Conservation (phyloP, 1,139 yeast genomes). For the Sugiyamaella pinicola region DNA sequence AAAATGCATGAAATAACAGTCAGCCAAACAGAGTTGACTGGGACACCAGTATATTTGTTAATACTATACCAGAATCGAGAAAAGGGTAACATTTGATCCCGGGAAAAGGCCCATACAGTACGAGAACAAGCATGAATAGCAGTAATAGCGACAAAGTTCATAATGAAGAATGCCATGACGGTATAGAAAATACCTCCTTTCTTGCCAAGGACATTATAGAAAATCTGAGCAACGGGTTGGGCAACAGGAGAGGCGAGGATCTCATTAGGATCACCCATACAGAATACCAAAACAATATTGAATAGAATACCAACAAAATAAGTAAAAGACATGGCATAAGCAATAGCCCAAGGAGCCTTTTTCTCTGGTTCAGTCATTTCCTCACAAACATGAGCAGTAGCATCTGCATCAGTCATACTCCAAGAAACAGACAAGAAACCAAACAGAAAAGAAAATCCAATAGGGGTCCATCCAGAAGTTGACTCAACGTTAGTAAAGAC, state of each 20-base stretch:
- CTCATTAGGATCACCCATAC: slow-evolving; percentile 55
- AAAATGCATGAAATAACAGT: slow-evolving; percentile 60
- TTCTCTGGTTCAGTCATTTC: slow-evolving; percentile 66
- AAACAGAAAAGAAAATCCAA: slow-evolving; percentile 61
- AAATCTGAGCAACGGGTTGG: slow-evolving; percentile 65
- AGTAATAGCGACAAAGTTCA: slow-evolving; percentile 54
- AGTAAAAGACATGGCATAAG: slow-evolving; percentile 60
- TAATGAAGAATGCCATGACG: slow-evolving; percentile 55
- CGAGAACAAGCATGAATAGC: slow-evolving; percentile 66
- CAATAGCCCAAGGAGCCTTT: slow-evolving; percentile 68
- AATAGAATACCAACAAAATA: slow-evolving; percentile 63
- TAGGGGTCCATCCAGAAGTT: slow-evolving; percentile 48
- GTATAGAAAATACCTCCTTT: slow-evolving; percentile 58
- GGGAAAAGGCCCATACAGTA: slow-evolving; percentile 66
- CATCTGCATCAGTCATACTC: slow-evolving; percentile 77
- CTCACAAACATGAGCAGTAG: slow-evolving; percentile 73
- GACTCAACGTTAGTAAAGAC: slow-evolving; percentile 41
- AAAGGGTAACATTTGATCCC: slow-evolving; percentile 68
- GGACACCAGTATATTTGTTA: slow-evolving; percentile 57
- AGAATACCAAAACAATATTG: slow-evolving; percentile 66
- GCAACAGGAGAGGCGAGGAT: slow-evolving; percentile 59
- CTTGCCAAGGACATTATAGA: slow-evolving; percentile 54
- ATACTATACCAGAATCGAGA: slow-evolving; percentile 56
- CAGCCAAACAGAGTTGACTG: slow-evolving; percentile 68
- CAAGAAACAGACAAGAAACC: slow-evolving; percentile 69